Evolutionary conservation across 1,139 yeast species (phyloP).

Genomic region (Lodderomyces metapsilosis): DNA sequence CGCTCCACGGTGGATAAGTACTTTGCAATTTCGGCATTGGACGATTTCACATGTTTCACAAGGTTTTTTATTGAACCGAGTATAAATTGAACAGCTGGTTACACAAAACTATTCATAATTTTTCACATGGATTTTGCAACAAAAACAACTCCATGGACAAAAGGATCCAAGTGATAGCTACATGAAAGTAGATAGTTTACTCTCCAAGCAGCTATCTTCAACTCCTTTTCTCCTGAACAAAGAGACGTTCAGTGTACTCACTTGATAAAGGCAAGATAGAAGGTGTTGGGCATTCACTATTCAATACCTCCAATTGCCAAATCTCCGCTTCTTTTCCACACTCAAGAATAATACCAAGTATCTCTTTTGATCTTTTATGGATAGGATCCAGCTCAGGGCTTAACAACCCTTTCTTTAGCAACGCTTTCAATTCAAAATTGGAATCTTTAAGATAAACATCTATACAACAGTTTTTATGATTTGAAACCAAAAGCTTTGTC

Average conservation of each 20-base stretch:
- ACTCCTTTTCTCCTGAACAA: conserved; percentile 9
- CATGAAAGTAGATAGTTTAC: no score
- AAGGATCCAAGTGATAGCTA: background rate
- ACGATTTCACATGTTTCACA: background rate
- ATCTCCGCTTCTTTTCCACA: conserved; percentile 12
- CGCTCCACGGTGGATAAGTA: no score
- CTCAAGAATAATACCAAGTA: conserved; percentile 15
- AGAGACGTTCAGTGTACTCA: conserved; percentile 13
- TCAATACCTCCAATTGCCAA: conserved; percentile 22
- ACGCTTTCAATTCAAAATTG: conserved; percentile 23
- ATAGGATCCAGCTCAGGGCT: conserved; percentile 19
- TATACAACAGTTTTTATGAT: conserved; percentile 39
- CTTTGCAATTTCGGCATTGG: no score
- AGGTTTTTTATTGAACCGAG: background rate
- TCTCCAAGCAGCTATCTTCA: no score
- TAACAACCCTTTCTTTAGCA: conserved; percentile 35
- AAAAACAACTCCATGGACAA: background rate
- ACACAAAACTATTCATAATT: background rate
- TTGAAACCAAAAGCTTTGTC: conserved; percentile 22
- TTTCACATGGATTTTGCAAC: background rate
- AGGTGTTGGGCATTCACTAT: background rate
- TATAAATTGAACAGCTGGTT: background rate
- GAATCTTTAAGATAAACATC: conserved; percentile 25
- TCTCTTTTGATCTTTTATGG: conserved; percentile 22
- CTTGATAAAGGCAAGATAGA: conserved; percentile 11